A percentile compares a stretch with the other conserved stretches of the same genome.
These are phyloP conservation scores for Linum tenue DNA, from an alignment of 345 rosid genomes.

Conservation along the genomic window DNA sequence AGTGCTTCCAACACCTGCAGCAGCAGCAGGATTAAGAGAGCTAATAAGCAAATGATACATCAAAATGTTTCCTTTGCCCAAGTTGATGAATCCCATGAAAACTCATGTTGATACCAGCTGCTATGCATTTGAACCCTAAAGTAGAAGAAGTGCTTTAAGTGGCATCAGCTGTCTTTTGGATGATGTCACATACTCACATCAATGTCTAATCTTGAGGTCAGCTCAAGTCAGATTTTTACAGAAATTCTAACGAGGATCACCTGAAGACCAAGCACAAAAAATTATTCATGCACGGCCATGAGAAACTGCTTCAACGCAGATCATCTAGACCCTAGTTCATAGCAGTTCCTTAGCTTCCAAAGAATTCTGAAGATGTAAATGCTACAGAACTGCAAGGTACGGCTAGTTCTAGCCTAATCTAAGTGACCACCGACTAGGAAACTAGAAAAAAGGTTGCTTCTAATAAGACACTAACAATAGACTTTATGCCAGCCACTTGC, in stretches of 20 bases:
- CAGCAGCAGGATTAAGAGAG: neutral
- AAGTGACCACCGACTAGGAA: too few relatives aligned
- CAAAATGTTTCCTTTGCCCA: neutral
- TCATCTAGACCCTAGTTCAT: neutral
- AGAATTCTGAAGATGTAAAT: too few relatives aligned
- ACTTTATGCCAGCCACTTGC: too few relatives aligned
- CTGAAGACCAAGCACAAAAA: neutral
- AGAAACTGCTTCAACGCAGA: neutral
- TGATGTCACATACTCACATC: too few relatives aligned
- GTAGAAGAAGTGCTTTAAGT: neutral
- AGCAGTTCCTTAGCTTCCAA: too few relatives aligned
- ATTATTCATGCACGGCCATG: neutral
- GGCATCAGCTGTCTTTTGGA: too few relatives aligned
- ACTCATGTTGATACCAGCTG: neutral
- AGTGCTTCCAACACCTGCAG: slow-evolving; percentile 71
- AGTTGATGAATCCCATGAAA: neutral
- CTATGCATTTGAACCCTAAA: neutral
- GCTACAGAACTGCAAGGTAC: too few relatives aligned
- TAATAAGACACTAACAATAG: too few relatives aligned
- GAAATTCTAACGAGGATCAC: neutral
- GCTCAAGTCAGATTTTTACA: too few relatives aligned
- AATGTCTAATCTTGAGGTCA: too few relatives aligned
- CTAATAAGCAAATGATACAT: neutral
- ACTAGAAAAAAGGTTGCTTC: too few relatives aligned
- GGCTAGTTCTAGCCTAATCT: too few relatives aligned